Conservation (phyloP, 2,329 filamentous ascomycete species). For the Colletotrichum eremochloae region DNA sequence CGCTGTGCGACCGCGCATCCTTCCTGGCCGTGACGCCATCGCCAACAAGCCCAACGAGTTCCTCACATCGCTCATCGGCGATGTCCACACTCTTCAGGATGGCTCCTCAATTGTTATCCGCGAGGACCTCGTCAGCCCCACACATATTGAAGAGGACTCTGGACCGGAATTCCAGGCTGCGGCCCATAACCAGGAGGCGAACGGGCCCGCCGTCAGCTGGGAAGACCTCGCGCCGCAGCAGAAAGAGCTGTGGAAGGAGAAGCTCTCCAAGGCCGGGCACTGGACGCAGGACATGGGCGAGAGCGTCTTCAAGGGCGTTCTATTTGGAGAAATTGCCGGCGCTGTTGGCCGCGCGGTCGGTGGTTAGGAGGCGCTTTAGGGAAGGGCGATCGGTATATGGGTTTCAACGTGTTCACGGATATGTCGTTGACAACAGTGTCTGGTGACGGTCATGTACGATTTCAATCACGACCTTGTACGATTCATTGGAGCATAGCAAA, state of each 20-base stretch:
- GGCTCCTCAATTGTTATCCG: conserved; percentile 57
- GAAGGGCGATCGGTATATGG: not conserved
- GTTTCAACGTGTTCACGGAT: conserved; percentile 23
- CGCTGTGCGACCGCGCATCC: conserved; percentile 60
- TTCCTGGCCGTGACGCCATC: conserved; percentile 10
- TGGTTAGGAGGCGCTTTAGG: not conserved
- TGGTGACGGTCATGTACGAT: conserved; percentile 23
- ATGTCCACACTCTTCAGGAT: conserved; percentile 47
- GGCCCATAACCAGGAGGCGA: conserved; percentile 60
- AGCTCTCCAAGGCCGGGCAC: conserved; percentile 77
- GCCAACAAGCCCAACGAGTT: conserved; percentile 48
- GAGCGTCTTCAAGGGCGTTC: conserved; percentile 79
- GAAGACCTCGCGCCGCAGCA: conserved; percentile 76
- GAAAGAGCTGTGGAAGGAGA: conserved; percentile 76
- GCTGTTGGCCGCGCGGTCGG: conserved; percentile 66
- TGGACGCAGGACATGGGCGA: conserved; percentile 87
- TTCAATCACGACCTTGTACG: conserved; percentile 33
- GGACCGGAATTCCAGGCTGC: conserved; percentile 55
- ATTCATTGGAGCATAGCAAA: conserved; percentile 1
- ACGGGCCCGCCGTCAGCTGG: conserved; percentile 74
- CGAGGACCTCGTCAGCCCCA: conserved; percentile 46
- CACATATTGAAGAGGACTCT: conserved; percentile 42
- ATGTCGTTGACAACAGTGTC: conserved; percentile 22
- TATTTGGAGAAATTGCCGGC: conserved; percentile 81
- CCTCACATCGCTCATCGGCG: conserved; percentile 54